phyloP scores from a whole-genome alignment of 441 rosid genomes.

The Gossypium davidsonii region DNA sequence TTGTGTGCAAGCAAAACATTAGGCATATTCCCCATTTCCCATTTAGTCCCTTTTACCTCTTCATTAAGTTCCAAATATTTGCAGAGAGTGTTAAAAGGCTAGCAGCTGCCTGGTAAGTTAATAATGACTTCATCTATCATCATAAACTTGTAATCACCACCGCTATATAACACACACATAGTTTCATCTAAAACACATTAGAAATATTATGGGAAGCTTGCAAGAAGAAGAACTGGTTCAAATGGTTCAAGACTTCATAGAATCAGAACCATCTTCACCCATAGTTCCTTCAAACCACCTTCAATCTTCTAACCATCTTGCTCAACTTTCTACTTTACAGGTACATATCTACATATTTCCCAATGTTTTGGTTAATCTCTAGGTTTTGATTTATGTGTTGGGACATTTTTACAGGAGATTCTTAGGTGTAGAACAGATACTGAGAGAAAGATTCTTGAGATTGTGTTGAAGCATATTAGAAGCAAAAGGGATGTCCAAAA shows the following conservation, averaged over 20 bases:
- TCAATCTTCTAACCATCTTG: constrained; percentile 13
- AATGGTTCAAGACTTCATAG: constrained; percentile 55
- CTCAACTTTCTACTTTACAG: constrained; percentile 28
- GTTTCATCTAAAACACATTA: neutral
- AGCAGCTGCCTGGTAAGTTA: neutral
- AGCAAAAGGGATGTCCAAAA: constrained; percentile 22
- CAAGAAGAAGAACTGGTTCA: constrained; percentile 44
- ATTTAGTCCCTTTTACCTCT: neutral
- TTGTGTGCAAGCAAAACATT: neutral
- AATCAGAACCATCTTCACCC: constrained; percentile 35
- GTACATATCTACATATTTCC: constrained; percentile 12
- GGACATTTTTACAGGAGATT: constrained; percentile 28
- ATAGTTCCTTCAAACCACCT: constrained; percentile 11
- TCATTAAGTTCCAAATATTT: neutral
- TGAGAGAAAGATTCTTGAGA: constrained; percentile 28
- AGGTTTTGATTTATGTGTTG: neutral
- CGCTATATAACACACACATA: constrained; percentile 15
- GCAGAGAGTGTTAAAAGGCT: neutral
- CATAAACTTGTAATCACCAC: constrained; percentile 16
- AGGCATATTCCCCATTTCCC: neutral
- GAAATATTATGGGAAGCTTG: constrained; percentile 24
- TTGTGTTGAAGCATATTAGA: constrained; percentile 31
- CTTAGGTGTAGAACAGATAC: constrained; percentile 26
- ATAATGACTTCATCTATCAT: constrained; percentile 26
- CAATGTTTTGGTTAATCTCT: neutral